A percentile compares a stretch with the other conserved stretches of the same genome.
These are phyloP conservation scores for Plantago elongata DNA, from an alignment of 257 asterid genomes.

Conservation along the genomic window DNA sequence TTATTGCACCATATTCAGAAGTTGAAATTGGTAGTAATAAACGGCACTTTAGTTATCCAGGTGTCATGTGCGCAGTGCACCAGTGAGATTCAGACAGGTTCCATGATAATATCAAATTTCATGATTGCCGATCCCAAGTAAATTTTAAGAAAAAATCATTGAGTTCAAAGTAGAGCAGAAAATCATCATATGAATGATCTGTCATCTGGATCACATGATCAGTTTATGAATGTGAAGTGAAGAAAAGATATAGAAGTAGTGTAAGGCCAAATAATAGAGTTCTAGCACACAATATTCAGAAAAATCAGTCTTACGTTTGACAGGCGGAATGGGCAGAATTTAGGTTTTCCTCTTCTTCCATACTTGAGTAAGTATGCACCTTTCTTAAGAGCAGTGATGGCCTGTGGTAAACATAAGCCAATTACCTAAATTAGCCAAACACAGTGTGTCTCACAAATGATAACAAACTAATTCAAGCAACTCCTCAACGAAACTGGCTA, in stretches of 20 bases:
- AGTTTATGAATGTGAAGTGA: not conserved
- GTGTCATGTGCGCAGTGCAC: no score
- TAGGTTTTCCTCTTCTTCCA: constrained; percentile 74
- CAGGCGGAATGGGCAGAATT: constrained; percentile 65
- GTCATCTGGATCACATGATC: not conserved
- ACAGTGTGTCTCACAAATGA: constrained; percentile 1
- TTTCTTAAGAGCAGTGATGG: constrained; percentile 63
- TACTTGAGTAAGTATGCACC: constrained; percentile 66
- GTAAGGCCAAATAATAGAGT: not conserved
- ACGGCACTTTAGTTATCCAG: no score
- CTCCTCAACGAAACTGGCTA: not conserved
- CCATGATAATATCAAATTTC: no score
- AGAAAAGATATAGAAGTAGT: not conserved
- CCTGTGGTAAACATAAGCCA: constrained; percentile 39
- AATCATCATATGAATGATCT: not conserved
- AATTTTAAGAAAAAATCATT: not conserved
- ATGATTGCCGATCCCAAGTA: not conserved
- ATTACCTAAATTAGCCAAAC: constrained; percentile 17
- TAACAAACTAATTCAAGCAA: constrained; percentile 9
- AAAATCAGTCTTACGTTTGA: constrained; percentile 43
- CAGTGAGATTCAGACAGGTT: no score
- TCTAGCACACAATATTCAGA: constrained; percentile 1
- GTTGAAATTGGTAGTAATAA: no score
- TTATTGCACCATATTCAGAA: no score
- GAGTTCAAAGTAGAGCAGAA: not conserved